phyloP scores from a whole-genome alignment of 768 basidiomycete species.

The Russula lepida region DNA sequence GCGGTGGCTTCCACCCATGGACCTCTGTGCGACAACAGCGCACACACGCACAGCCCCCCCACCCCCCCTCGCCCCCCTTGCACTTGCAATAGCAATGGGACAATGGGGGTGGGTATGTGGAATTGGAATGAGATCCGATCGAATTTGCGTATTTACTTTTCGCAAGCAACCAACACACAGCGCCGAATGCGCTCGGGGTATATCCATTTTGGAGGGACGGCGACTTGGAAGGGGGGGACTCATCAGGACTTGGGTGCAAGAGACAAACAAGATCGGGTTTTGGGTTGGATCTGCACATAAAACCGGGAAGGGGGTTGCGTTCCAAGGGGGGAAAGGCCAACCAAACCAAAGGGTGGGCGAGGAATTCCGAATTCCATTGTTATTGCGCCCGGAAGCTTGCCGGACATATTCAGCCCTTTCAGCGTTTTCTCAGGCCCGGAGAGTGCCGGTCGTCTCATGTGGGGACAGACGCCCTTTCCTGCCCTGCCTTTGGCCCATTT shows the following conservation, averaged over 20 bases:
- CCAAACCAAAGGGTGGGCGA: background rate
- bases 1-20: background rate
- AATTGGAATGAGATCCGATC: conserved; percentile 8
- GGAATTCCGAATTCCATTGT: conserved; percentile 14
- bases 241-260: background rate
- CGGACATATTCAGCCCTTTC: conserved; percentile 3
- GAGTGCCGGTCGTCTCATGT: conserved; percentile 9
- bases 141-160: background rate
- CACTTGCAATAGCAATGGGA: too few relatives aligned
- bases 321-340: background rate
- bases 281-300: conserved; percentile 5
- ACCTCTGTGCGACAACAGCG: background rate
- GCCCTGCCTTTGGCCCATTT: background rate
- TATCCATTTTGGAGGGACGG: conserved; percentile 15
- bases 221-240: conserved; percentile 10
- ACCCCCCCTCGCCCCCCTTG: too few relatives aligned
- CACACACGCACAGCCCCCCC: conserved; percentile 3
- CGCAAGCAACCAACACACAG: background rate
- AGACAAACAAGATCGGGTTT: conserved; percentile 11
- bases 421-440: background rate
- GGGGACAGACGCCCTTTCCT: background rate
- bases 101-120: too few relatives aligned
- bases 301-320: conserved; percentile 6
- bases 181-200: conserved; percentile 15
- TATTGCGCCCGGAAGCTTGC: conserved; percentile 17